phyloP scores from a whole-genome alignment of 441 rosid species.

The Corymbia citriodora region DNA sequence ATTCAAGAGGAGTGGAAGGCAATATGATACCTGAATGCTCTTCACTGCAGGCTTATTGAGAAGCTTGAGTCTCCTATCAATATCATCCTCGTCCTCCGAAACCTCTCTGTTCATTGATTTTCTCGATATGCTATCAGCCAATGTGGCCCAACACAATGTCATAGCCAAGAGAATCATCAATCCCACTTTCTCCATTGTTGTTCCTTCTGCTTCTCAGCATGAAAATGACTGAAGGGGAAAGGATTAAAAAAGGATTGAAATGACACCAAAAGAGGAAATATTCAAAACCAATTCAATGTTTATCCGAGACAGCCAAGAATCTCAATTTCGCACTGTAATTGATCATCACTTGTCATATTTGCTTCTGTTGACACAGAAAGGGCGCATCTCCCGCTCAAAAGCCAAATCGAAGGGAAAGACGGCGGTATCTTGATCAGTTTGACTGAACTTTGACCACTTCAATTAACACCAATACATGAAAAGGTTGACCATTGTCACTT shows the following conservation, averaged over 20 bases:
- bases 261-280: neutral
- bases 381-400: neutral
- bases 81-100: neutral
- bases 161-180: neutral
- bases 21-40: constrained; percentile 26
- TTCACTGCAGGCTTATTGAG: constrained; percentile 45
- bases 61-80: constrained; percentile 27
- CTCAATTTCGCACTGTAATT: neutral
- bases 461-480: neutral
- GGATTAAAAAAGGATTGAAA: neutral
- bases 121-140: neutral
- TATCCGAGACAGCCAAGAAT: neutral
- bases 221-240: neutral
- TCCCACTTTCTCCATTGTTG: neutral
- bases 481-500: neutral
- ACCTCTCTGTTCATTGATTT: neutral
- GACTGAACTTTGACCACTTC: neutral
- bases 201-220: neutral
- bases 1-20: neutral
- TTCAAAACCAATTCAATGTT: neutral
- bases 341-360: neutral
- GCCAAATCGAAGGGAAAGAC: neutral
- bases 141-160: neutral
- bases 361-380: neutral
- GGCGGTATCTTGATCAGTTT: neutral